These are phyloP conservation scores for Phytopythium mirpurense DNA, from an alignment of 352 stramenopile genomes.

Conservation along the genomic window DNA sequence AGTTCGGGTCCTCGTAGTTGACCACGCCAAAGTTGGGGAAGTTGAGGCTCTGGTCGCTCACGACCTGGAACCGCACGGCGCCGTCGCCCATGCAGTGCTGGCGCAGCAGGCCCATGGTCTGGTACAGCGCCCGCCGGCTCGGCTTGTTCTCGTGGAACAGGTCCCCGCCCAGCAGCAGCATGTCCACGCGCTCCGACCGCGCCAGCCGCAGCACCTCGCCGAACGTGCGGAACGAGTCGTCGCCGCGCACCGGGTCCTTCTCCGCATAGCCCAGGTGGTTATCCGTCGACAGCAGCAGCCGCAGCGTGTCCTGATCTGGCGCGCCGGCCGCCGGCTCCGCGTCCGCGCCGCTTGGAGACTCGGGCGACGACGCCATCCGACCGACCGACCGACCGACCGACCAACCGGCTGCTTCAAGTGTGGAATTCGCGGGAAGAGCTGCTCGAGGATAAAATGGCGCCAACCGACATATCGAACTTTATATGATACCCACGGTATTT, in stretches of 20 bases:
- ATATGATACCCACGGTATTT: neutral
- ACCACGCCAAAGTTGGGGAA: conserved; percentile 89
- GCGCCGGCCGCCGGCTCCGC: conserved; percentile 4
- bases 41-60: conserved; percentile 90
- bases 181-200: conserved; percentile 75
- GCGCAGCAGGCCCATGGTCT: conserved; percentile 96
- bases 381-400: neutral
- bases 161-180: conserved; percentile 95
- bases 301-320: conserved; percentile 41
- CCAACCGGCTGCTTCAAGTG: neutral
- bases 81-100: conserved; percentile 93
- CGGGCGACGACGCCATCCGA: neutral
- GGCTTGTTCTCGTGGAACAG: conserved; percentile 99
- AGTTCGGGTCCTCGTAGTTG: conserved; percentile 97
- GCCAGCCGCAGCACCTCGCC: conserved; percentile 82
- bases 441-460: neutral
- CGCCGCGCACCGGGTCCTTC: conserved; percentile 92
- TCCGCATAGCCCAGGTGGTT: conserved; percentile 98
- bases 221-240: conserved; percentile 91
- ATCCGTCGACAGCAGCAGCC: conserved; percentile 97
- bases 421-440: too few relatives aligned
- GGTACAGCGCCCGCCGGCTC: conserved; percentile 92
- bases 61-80: conserved; percentile 80
- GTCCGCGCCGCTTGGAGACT: neutral
- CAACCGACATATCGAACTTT: neutral